phyloP scores from a whole-genome alignment of 345 rosid genomes.

The Capsella bursapastoris region DNA sequence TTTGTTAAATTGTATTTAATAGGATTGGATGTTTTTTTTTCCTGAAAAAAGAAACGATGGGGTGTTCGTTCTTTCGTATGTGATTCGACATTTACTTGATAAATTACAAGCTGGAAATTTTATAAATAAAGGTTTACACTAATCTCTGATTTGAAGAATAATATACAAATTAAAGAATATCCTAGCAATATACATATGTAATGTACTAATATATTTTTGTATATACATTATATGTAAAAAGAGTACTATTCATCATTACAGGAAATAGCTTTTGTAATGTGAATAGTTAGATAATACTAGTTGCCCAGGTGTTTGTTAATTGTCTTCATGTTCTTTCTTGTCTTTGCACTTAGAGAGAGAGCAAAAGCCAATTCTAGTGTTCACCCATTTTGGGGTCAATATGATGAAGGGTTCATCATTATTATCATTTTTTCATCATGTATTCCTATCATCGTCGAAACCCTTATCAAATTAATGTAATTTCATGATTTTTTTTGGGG shows the following conservation, averaged over 20 bases:
- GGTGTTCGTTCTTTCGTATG: too few species aligned
- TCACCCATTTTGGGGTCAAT: slow-evolving; percentile 31
- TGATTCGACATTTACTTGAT: too few species aligned
- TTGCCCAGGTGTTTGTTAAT: slow-evolving; percentile 27
- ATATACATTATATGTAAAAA: neutral
- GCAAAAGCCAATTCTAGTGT: slow-evolving; percentile 38
- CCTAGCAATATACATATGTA: neutral
- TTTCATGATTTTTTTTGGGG: too few species aligned
- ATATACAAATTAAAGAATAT: neutral
- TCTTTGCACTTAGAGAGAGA: slow-evolving; percentile 19
- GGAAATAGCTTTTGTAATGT: slow-evolving; percentile 24
- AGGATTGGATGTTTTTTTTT: too few species aligned
- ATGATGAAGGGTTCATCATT: slow-evolving; percentile 29
- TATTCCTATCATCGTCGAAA: neutral
- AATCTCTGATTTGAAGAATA: neutral
- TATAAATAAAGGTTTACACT: neutral
- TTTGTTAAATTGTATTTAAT: neutral
- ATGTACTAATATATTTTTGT: neutral
- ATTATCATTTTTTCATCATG: neutral
- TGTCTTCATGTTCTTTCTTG: neutral
- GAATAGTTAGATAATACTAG: slow-evolving; percentile 25
- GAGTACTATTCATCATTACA: slow-evolving; percentile 27
- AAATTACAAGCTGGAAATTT: neutral
- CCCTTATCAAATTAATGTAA: neutral
- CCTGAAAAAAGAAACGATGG: too few species aligned